These are phyloP conservation scores for Diaporthe amygdali DNA, from an alignment of 2,329 filamentous ascomycete species.

Conservation along the genomic window DNA sequence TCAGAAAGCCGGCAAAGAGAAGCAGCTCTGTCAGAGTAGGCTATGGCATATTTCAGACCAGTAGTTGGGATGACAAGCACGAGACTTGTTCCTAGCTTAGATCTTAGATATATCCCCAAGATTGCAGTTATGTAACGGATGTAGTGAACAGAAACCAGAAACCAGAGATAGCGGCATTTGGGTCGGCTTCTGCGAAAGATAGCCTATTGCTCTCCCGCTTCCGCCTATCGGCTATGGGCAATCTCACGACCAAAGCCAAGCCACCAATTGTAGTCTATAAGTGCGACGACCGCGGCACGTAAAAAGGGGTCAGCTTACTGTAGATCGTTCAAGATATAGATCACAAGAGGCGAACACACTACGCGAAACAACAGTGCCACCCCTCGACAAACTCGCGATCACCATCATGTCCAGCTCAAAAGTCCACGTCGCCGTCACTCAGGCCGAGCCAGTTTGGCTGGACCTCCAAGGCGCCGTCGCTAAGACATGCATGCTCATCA, in stretches of 20 bases:
- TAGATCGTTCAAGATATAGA: no score
- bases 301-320: no score
- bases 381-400: no score
- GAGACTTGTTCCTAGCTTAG: background rate
- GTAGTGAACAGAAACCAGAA: background rate
- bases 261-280: background rate
- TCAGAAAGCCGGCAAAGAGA: background rate
- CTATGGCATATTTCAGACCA: background rate
- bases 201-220: background rate
- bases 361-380: background rate
- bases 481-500: constrained; percentile 63
- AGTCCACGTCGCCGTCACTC: constrained; percentile 52
- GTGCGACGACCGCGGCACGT: background rate
- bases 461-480: constrained; percentile 58
- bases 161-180: background rate
- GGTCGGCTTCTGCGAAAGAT: background rate
- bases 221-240: background rate
- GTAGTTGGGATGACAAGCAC: background rate
- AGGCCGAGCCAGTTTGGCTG: constrained; percentile 66
- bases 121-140: background rate
- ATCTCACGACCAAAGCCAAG: background rate
- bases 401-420: background rate
- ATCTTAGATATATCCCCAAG: background rate
- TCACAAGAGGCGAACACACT: no score
- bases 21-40: no score